phyloP scores from a whole-genome alignment of 208 protist species.

The Borovskyia barvae region DNA sequence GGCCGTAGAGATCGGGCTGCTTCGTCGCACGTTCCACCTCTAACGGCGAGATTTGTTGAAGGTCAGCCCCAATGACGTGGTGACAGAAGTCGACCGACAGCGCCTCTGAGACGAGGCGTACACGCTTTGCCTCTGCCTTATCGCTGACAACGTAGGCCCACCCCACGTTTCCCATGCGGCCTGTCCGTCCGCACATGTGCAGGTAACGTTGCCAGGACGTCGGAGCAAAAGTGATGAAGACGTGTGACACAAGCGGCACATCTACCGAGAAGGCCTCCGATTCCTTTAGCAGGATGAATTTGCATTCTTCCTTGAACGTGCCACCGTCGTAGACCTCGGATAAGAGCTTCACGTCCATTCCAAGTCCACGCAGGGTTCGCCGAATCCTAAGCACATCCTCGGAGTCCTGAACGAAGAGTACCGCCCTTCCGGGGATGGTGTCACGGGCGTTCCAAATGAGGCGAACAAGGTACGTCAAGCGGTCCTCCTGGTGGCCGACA shows the following conservation, averaged over 20 bases:
- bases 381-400: slow-evolving; percentile 61
- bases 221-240: slow-evolving; percentile 80
- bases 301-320: slow-evolving; percentile 54
- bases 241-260: slow-evolving; percentile 79
- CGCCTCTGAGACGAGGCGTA: slow-evolving; percentile 61
- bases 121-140: slow-evolving; percentile 45
- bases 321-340: slow-evolving; percentile 68
- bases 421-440: slow-evolving; percentile 68
- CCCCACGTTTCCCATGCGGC: slow-evolving; percentile 73
- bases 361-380: slow-evolving; percentile 46
- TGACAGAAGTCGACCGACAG: slow-evolving; percentile 61
- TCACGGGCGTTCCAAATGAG: slow-evolving; percentile 65
- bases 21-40: slow-evolving; percentile 68
- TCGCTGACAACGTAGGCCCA: slow-evolving; percentile 82
- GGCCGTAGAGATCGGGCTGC: slow-evolving; percentile 62
- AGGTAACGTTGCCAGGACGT: slow-evolving; percentile 62
- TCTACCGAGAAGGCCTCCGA: slow-evolving; percentile 74
- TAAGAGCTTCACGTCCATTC: slow-evolving; percentile 78
- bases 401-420: slow-evolving; percentile 61
- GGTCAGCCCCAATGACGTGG: slow-evolving; percentile 50
- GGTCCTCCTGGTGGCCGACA: slow-evolving; percentile 28
- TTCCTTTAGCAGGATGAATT: slow-evolving; percentile 76
- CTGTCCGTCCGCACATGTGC: slow-evolving; percentile 82
- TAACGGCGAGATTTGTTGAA: slow-evolving; percentile 23
- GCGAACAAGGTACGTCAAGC: slow-evolving; percentile 39